Evolutionary conservation across 345 rosid species (phyloP).

Genomic region (Salix viminalis): DNA sequence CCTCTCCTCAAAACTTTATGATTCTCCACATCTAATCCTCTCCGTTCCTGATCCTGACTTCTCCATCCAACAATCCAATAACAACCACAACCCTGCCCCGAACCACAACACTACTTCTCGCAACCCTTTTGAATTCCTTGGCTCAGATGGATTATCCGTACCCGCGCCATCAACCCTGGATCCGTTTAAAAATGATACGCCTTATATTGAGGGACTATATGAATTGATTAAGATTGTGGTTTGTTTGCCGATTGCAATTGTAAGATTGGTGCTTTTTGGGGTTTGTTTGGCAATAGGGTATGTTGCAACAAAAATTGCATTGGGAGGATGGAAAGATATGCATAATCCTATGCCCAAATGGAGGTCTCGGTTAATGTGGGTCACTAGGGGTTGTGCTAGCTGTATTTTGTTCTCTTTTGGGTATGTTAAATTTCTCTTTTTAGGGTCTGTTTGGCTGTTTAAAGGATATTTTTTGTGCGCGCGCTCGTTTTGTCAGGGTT

Average conservation of each 20-base stretch:
- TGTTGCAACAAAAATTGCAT: conserved; percentile 67
- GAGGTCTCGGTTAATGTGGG: conserved; percentile 84
- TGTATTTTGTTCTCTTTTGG: conserved; percentile 88
- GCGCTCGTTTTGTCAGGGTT: not conserved
- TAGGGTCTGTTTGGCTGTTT: not conserved
- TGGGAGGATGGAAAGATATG: conserved; percentile 78
- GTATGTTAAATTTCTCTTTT: conserved; percentile 27
- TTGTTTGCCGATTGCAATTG: conserved; percentile 64
- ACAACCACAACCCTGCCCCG: not conserved
- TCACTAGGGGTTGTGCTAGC: conserved; percentile 72
- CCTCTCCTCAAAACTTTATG: conserved; percentile 40
- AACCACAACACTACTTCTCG: not conserved
- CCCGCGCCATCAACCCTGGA: conserved; percentile 51
- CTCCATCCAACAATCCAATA: conserved; percentile 2
- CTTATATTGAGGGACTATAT: conserved; percentile 52
- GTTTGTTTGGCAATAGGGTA: conserved; percentile 57
- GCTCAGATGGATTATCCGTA: conserved; percentile 44
- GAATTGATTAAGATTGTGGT: conserved; percentile 64
- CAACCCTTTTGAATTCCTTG: conserved; percentile 63
- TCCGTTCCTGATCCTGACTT: conserved; percentile 32
- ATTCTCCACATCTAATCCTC: conserved; percentile 45
- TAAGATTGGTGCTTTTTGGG: conserved; percentile 63
- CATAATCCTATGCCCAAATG: conserved; percentile 84
- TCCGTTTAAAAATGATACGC: conserved; percentile 71
- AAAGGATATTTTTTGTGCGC: not conserved